Percentiles rank a stretch among this genome's conserved stretches.
Evolutionary conservation across 768 basidiomycete genomes (phyloP).

Genomic region (Vishniacozyma victoriae): DNA sequence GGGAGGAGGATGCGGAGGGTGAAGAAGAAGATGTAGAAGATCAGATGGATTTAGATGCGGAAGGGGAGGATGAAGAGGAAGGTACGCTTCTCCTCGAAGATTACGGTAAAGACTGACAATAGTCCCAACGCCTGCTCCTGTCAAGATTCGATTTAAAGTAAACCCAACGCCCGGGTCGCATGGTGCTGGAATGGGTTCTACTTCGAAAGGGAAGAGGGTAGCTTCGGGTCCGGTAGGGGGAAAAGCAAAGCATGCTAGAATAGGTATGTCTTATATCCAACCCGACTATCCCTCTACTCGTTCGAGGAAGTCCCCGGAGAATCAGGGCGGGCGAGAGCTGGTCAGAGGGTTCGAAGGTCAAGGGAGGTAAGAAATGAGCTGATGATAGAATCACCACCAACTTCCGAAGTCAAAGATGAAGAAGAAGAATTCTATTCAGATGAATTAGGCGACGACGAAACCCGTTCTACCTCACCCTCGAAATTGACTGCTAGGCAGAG

Average conservation of each 20-base stretch:
- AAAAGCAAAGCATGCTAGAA: neutral
- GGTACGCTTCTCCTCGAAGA: neutral
- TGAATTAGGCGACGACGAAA: constrained; percentile 9
- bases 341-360: too few species aligned
- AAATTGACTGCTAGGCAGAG: constrained; percentile 45
- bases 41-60: constrained; percentile 6
- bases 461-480: constrained; percentile 22
- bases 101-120: too few species aligned
- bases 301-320: too few species aligned
- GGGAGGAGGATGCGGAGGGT: constrained; percentile 9
- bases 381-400: neutral
- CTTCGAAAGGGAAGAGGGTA: constrained; percentile 19
- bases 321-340: too few species aligned
- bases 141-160: neutral
- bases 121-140: too few species aligned
- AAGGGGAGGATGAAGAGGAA: constrained; percentile 3
- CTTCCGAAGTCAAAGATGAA: constrained; percentile 6
- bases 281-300: too few species aligned
- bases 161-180: neutral
- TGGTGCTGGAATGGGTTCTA: neutral
- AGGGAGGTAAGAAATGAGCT: too few species aligned
- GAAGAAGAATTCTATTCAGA: constrained; percentile 3
- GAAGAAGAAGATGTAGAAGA: constrained; percentile 17
- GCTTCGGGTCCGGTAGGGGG: constrained; percentile 22
- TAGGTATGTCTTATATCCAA: too few species aligned